Conservation (phyloP, 2,329 filamentous ascomycete species). For the Gliomastix tumulicola region DNA sequence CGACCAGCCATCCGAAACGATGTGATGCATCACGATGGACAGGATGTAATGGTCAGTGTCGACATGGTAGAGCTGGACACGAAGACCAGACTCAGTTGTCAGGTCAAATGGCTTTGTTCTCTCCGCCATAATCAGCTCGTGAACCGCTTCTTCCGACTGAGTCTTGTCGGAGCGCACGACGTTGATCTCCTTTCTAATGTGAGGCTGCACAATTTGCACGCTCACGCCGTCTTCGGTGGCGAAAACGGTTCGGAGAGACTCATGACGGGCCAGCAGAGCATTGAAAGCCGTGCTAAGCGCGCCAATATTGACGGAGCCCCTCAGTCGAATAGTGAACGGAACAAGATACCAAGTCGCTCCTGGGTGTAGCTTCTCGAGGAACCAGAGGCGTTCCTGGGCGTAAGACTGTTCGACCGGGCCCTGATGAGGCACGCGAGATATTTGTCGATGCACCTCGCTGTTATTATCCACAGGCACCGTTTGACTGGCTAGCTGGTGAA, state of each 20-base stretch:
- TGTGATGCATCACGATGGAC: constrained; percentile 6
- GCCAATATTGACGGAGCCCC: neutral
- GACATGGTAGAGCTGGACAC: constrained; percentile 4
- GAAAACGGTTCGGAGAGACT: constrained; percentile 12
- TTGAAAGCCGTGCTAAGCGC: constrained; percentile 1
- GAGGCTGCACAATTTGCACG: constrained; percentile 5
- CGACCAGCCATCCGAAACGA: constrained; percentile 5
- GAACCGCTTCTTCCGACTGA: neutral
- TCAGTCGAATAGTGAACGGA: constrained; percentile 7
- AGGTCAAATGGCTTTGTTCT: constrained; percentile 4
- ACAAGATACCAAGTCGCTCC: constrained; percentile 11
- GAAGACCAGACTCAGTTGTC: constrained; percentile 4
- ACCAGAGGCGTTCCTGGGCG: constrained; percentile 9
- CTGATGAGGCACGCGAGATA: too few relatives aligned
- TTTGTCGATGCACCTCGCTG: too few relatives aligned
- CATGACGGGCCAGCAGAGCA: constrained; percentile 11
- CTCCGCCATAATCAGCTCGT: neutral
- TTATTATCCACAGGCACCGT: neutral
- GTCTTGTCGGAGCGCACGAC: constrained; percentile 1
- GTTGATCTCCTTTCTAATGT: neutral
- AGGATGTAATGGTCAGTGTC: constrained; percentile 6
- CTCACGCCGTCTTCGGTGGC: constrained; percentile 4
- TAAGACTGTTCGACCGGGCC: neutral
- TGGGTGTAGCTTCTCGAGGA: constrained; percentile 11
- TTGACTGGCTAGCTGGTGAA: constrained; percentile 1